A percentile compares a stretch with the other conserved stretches of the same genome.
phyloP scores from a whole-genome alignment of 257 asterid genomes.

The Penstemon eatonii region DNA sequence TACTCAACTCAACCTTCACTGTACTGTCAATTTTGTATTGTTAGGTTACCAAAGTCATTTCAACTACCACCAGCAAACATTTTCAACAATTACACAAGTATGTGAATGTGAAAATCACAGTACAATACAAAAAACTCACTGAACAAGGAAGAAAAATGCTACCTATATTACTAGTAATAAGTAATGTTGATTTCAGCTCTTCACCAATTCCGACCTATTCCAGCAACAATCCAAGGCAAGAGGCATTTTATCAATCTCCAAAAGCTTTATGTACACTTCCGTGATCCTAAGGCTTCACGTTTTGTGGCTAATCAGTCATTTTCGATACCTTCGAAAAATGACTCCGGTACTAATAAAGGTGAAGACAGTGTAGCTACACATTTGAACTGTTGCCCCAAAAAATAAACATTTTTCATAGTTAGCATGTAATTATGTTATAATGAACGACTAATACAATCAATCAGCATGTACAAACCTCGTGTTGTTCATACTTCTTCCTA shows the following conservation, averaged over 20 bases:
- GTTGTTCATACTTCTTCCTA: slow-evolving; percentile 76
- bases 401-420: slow-evolving; percentile 2
- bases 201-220: background rate
- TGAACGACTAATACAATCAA: background rate
- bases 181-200: background rate
- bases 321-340: slow-evolving; percentile 37
- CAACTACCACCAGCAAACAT: background rate
- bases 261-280: slow-evolving; percentile 30
- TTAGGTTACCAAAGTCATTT: too few relatives aligned
- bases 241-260: slow-evolving; percentile 11
- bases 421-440: background rate
- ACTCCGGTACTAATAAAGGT: slow-evolving; percentile 35
- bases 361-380: slow-evolving; percentile 50
- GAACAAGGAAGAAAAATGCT: background rate
- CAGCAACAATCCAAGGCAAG: background rate
- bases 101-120: background rate
- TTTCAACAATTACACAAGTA: background rate
- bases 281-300: slow-evolving; percentile 1
- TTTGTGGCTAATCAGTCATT: background rate
- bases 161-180: background rate
- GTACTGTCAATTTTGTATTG: too few relatives aligned
- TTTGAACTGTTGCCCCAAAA: slow-evolving; percentile 60
- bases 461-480: slow-evolving; percentile 47
- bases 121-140: background rate
- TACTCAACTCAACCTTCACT: too few relatives aligned